Evolutionary conservation across 1,284 basidiomycete species (phyloP).

Genomic region (Leccinum fallax): DNA sequence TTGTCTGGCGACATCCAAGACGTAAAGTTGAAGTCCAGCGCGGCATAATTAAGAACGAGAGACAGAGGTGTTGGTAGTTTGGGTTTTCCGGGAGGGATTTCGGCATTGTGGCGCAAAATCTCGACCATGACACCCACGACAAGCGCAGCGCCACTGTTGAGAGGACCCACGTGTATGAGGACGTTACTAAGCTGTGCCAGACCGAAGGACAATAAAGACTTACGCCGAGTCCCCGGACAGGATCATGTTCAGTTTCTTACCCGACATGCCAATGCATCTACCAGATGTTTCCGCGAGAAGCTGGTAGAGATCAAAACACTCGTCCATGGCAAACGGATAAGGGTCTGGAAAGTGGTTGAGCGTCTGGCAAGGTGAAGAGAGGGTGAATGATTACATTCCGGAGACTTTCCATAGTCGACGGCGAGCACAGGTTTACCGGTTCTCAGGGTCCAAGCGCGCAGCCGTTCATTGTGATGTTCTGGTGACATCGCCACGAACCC

Average conservation of each 20-base stretch:
- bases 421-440: slow-evolving; percentile 83
- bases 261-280: slow-evolving; percentile 82
- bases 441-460: slow-evolving; percentile 82
- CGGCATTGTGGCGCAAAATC: slow-evolving; percentile 70
- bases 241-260: slow-evolving; percentile 73
- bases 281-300: slow-evolving; percentile 83
- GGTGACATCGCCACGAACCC: slow-evolving; percentile 97
- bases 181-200: slow-evolving; percentile 1
- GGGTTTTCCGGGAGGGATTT: slow-evolving; percentile 38
- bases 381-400: slow-evolving; percentile 70
- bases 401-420: slow-evolving; percentile 95
- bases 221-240: slow-evolving; percentile 92
- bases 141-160: slow-evolving; percentile 78
- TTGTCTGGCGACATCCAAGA: slow-evolving; percentile 96
- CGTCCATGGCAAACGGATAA: slow-evolving; percentile 94
- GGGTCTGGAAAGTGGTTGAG: slow-evolving; percentile 61
- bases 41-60: slow-evolving; percentile 81
- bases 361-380: background rate
- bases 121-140: slow-evolving; percentile 83
- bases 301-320: slow-evolving; percentile 89
- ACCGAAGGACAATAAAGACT: slow-evolving; percentile 38
- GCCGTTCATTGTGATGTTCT: slow-evolving; percentile 94
- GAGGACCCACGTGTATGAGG: slow-evolving; percentile 18
- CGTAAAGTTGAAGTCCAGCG: slow-evolving; percentile 94
- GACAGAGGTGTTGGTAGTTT: slow-evolving; percentile 67